These are phyloP conservation scores for Stemphylium vesicarium DNA, from an alignment of 2,329 filamentous ascomycete species.

Conservation along the genomic window DNA sequence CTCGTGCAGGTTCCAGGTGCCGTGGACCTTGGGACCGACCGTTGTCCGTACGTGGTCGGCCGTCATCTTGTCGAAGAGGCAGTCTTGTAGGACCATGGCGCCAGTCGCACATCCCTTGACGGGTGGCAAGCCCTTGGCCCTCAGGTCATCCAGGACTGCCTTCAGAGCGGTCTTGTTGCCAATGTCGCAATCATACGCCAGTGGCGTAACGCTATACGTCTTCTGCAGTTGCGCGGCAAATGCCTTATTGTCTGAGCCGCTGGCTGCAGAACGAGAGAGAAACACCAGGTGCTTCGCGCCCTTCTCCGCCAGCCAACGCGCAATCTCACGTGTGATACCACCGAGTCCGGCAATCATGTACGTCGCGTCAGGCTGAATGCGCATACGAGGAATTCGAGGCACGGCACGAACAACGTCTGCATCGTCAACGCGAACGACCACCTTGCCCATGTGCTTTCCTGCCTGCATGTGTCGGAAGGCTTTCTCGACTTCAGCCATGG, in stretches of 20 bases:
- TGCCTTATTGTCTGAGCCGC: constrained; percentile 3
- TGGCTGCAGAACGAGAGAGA: constrained; percentile 20
- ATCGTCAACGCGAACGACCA: constrained; percentile 41
- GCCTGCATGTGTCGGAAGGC: constrained; percentile 29
- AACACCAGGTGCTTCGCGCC: constrained; percentile 31
- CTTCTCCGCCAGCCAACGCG: constrained; percentile 22
- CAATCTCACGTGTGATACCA: constrained; percentile 27
- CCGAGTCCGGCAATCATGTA: constrained; percentile 32
- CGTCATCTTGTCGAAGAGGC: constrained; percentile 19
- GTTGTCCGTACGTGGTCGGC: constrained; percentile 6
- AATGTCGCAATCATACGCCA: constrained; percentile 6
- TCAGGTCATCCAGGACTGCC: not conserved
- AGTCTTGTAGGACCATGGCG: constrained; percentile 35
- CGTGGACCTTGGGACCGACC: constrained; percentile 40
- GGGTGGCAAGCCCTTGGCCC: constrained; percentile 23
- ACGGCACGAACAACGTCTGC: constrained; percentile 19
- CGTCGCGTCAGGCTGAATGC: constrained; percentile 18
- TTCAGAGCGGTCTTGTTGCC: constrained; percentile 1
- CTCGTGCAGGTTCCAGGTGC: constrained; percentile 40
- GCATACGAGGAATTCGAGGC: not conserved
- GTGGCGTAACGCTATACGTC: not conserved
- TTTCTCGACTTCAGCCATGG: constrained; percentile 8
- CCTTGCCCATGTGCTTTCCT: constrained; percentile 50
- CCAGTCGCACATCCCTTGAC: constrained; percentile 35
- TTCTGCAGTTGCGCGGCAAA: constrained; percentile 1